Evolutionary conservation across 345 rosid species (phyloP), one percentile per base, ranked within the genome.

Genomic region (Populus alba): DNA sequence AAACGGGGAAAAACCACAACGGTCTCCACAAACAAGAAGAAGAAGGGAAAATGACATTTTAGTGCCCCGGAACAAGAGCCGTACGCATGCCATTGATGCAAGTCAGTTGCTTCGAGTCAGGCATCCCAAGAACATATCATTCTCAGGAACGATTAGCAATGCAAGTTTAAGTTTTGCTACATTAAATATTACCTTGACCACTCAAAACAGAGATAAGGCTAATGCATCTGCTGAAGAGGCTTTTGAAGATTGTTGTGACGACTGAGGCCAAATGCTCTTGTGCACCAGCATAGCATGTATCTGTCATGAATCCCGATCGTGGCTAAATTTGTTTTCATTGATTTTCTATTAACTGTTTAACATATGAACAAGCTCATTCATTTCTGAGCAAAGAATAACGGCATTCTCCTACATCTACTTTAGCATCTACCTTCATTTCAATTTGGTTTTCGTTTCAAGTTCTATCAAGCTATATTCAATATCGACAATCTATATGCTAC

Each of bases 311-410:
- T 31, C 31, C 9, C 12, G 7, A 66, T 35, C 43, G n/a, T 27
- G 41, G 7, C 61, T 45, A n/a, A 45, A 31, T 78, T 63, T 57
- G 35, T 41, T 71, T 69, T 70, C 53, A 66, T 71, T 79, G 65
- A 77, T 59, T 70, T 79, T 47, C 29, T 55, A 55, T 18, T 71
- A 43, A 59, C 4, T 33, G 27, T 41, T 71, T 9, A 66, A 74
- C 74, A 77, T 72, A 81, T 81, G 47, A 38, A 79, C 73, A 75
- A 73, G 84, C 82, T 78, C 84, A 69, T 77, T 51, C 33, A 80
- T 80, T 79, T 76, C 72, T 22, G 81, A 82, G 87, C 81, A 84
- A 86, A 82, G 89, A 86, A 86, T 78, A 80, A 73, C 17, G 23
- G 33, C 49, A 31, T 22, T 59, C 61, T 20, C 61, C 16, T 18